Percentiles rank a stretch among this genome's conserved stretches.
Conservation (phyloP, 2,329 filamentous ascomycete species). For the Huntiella abstrusa region DNA sequence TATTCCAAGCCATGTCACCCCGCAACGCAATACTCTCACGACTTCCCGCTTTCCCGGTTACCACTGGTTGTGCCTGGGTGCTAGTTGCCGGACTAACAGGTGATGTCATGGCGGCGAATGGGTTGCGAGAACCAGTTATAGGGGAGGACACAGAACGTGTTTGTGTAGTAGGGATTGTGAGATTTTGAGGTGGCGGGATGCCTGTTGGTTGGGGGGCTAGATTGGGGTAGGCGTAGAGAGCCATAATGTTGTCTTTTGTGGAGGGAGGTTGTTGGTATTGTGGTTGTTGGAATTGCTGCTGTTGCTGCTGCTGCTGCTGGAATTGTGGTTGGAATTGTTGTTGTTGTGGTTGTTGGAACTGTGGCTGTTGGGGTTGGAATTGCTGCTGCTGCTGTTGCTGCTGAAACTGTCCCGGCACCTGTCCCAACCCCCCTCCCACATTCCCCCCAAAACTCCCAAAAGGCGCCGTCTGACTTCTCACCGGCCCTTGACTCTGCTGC, state of each 20-base stretch:
- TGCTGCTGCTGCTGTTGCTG: conserved; percentile 12
- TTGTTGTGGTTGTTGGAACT: conserved; percentile 12
- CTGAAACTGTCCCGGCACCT: not conserved
- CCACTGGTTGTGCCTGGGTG: conserved; percentile 21
- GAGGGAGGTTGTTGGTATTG: conserved; percentile 23
- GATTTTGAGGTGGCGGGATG: conserved; percentile 12
- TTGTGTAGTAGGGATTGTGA: conserved; percentile 10
- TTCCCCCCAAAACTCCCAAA: too few species aligned
- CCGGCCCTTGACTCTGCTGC: too few species aligned
- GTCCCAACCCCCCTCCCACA: too few species aligned
- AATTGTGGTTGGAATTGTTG: conserved; percentile 13
- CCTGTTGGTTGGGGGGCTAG: conserved; percentile 11
- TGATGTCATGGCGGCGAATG: conserved; percentile 27
- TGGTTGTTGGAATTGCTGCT: conserved; percentile 16
- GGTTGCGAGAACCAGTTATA: conserved; percentile 33
- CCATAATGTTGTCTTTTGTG: conserved; percentile 58
- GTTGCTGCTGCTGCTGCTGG: conserved; percentile 15
- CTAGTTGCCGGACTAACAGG: conserved; percentile 13
- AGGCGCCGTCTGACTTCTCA: too few species aligned
- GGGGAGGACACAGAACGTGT: conserved; percentile 18
- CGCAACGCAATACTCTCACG: conserved; percentile 54
- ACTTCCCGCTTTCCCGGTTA: conserved; percentile 22
- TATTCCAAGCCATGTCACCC: conserved; percentile 44
- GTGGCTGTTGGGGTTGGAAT: conserved; percentile 11
- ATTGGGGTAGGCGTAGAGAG: conserved; percentile 45